phyloP scores from a whole-genome alignment of 331 rosid genomes.

The Rhamnella rubrinervis region DNA sequence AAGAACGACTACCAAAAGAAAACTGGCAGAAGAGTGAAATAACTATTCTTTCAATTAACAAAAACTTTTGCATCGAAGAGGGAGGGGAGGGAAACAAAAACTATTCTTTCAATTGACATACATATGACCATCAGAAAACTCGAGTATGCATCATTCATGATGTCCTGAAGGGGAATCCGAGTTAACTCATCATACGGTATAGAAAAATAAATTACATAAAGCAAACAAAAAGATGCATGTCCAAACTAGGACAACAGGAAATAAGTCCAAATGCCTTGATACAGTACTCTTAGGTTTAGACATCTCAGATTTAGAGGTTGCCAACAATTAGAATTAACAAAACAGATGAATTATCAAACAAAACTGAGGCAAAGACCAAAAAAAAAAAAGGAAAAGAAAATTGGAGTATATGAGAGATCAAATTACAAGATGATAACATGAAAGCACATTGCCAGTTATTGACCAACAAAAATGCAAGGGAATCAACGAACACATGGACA shows the following conservation, averaged over 20 bases:
- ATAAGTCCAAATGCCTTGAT: too few species aligned
- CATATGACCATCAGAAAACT: conserved; percentile 43
- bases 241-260: not conserved
- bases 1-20: not conserved
- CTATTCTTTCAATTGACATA: too few species aligned
- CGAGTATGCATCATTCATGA: conserved; percentile 53
- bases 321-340: too few species aligned
- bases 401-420: not conserved
- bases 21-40: too few species aligned
- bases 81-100: not conserved
- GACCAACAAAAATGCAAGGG: too few species aligned
- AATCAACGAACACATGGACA: too few species aligned
- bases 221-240: not conserved
- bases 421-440: not conserved
- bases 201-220: not conserved
- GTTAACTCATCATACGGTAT: conserved; percentile 49
- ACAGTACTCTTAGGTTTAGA: too few species aligned
- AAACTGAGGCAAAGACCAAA: too few species aligned
- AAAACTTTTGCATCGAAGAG: not conserved
- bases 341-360: not conserved
- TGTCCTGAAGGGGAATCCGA: conserved; percentile 78
- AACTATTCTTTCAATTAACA: too few species aligned
- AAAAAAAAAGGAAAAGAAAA: not conserved
- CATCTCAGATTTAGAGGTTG: too few species aligned
- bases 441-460: too few species aligned